Evolutionary conservation across 148 eudicot species (phyloP).

Genomic region (Chenopodium berlandieri): DNA sequence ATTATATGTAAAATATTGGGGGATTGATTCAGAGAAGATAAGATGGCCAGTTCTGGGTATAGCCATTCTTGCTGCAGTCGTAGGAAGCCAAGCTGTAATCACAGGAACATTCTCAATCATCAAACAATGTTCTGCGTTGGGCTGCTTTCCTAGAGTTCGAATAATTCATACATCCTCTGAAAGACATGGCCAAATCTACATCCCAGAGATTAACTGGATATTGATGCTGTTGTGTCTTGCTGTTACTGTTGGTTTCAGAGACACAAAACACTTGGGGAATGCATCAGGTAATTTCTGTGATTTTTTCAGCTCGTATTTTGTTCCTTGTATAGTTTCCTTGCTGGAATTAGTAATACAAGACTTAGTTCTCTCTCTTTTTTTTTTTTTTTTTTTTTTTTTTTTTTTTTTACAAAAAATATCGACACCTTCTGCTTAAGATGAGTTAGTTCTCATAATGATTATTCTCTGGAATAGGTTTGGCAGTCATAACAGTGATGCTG

Average conservation of each 20-base stretch:
- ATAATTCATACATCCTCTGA: slow-evolving; percentile 71
- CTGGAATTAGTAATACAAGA: too few species aligned
- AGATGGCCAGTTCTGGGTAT: slow-evolving; percentile 74
- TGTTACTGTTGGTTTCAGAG: slow-evolving; percentile 51
- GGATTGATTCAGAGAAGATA: slow-evolving; percentile 39
- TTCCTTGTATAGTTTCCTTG: not conserved
- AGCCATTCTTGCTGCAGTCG: slow-evolving; percentile 66
- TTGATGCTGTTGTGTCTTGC: slow-evolving; percentile 64
- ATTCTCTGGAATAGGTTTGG: slow-evolving; percentile 58
- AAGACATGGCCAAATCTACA: slow-evolving; percentile 74
- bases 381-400: too few species aligned
- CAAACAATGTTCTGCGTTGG: slow-evolving; percentile 58
- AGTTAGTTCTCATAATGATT: not conserved
- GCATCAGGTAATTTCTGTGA: slow-evolving; percentile 60
- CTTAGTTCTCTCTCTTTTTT: too few species aligned
- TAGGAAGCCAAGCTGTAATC: slow-evolving; percentile 88
- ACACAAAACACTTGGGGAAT: slow-evolving; percentile 62
- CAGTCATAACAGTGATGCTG: slow-evolving; percentile 93
- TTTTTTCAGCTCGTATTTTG: not conserved
- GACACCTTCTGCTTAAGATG: not conserved
- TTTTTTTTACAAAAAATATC: not conserved
- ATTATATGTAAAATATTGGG: not conserved
- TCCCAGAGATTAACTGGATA: slow-evolving; percentile 71
- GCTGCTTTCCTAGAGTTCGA: slow-evolving; percentile 72
- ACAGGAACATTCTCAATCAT: slow-evolving; percentile 67